Conservation (phyloP, 2,329 filamentous ascomycete genomes). For the Didymosphaeria variabile region DNA sequence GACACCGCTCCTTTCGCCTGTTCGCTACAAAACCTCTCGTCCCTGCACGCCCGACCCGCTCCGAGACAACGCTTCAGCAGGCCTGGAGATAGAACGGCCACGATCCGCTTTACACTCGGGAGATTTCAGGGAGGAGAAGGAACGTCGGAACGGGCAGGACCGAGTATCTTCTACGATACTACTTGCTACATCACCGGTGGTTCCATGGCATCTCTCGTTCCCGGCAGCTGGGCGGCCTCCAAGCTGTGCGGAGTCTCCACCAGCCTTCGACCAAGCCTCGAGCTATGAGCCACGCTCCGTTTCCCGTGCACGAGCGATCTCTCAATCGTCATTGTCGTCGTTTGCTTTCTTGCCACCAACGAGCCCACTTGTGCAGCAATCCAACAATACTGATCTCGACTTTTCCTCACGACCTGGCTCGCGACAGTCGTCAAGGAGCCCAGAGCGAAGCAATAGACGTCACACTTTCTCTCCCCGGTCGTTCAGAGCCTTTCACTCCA, state of each 20-base stretch:
- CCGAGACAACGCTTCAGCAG: constrained; percentile 39
- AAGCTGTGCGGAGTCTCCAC: constrained; percentile 24
- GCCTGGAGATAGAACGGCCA: constrained; percentile 77
- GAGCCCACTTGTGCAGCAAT: constrained; percentile 88
- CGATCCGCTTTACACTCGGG: constrained; percentile 75
- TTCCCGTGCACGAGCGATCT: constrained; percentile 52
- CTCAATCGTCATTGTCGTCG: constrained; percentile 73
- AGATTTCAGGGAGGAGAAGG: constrained; percentile 65
- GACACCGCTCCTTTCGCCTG: constrained; percentile 46
- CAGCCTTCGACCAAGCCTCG: constrained; percentile 27
- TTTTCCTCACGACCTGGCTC: constrained; percentile 59
- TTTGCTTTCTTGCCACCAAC: constrained; percentile 90
- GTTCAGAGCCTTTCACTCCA: constrained; percentile 60
- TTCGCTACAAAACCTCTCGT: constrained; percentile 48
- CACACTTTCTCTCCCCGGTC: constrained; percentile 75
- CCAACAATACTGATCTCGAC: constrained; percentile 82
- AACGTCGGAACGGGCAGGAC: constrained; percentile 34
- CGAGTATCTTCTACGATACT: constrained; percentile 25
- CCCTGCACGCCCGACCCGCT: constrained; percentile 37
- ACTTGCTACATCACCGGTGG: constrained; percentile 62
- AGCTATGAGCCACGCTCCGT: constrained; percentile 45
- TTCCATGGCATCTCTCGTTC: constrained; percentile 64
- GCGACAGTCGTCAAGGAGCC: constrained; percentile 50
- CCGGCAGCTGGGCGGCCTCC: constrained; percentile 47
- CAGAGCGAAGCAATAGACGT: constrained; percentile 65